Base-by-base conservation (phyloP, 176 grass and related monocot genomes). In the Musa beccarii region DNA sequence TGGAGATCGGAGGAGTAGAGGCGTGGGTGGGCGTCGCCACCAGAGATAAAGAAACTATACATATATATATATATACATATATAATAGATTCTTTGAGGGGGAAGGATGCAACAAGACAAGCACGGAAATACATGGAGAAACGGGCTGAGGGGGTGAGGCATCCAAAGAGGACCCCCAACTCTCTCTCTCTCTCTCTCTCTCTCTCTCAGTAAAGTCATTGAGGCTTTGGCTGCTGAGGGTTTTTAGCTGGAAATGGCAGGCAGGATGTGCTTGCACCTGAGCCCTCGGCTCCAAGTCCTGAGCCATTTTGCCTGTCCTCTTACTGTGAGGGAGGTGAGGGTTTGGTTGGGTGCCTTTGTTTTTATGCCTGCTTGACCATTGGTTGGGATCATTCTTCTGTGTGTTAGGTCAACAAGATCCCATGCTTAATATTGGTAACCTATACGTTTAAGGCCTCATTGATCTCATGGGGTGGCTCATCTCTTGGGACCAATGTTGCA, bases 221-320 rank as follows among this genome's bases (percentile, higher is more conserved):
- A n/a, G 34, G 72, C 66, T 69, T 54, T 59, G 20, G 66, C 63
- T 59, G 21, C 21, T 59, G 34, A 16, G 29, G 49, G 74, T 68
- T 68, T 20, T 78, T 78, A 52, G 74, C 74, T 51, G 81, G 63
- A 55, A 65, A 51, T 20, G 17, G 53, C 63, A 71, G 78, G 71
- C 62, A 16, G 75, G 84, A 79, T 71, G 74, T 85, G 76, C 17
- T 92, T 85, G 92, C 89, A 89, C 68, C 25, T 62, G 80, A 91
- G 86, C 86, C 22, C 79, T 87, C 84, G 92, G 84, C 69, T 73
- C 73, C 72, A 49, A 77, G 79, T 80, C 54, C 65, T 22, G 87
- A 78, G 59, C 81, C 62, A 65, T 83, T 81, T 84, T 76, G 51
- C 26, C 68, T 79, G 82, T 87, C 76, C 54, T 89, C 52, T 84